Conservation (phyloP, 108 stramenopile species). For the Bacterosira constricta region DNA sequence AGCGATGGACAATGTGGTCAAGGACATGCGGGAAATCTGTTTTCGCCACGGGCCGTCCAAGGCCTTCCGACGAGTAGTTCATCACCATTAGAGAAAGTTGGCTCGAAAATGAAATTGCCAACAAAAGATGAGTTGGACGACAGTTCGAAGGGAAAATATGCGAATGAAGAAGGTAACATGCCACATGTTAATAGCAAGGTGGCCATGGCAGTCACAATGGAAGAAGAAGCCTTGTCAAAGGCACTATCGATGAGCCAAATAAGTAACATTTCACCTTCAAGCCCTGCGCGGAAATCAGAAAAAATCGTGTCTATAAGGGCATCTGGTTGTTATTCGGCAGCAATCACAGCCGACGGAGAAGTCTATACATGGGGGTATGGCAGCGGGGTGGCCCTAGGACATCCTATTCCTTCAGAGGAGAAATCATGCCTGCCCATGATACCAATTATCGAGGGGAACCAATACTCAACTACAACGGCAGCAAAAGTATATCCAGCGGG, state of each 20-base stretch:
- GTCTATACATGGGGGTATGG: constrained; percentile 87
- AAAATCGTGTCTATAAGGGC: constrained; percentile 69
- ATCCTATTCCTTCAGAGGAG: constrained; percentile 54
- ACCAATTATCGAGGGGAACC: constrained; percentile 45
- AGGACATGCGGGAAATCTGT: constrained; percentile 61
- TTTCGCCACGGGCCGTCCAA: constrained; percentile 34
- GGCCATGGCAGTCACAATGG: constrained; percentile 33
- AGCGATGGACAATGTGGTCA: constrained; percentile 95
- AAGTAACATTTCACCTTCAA: constrained; percentile 12
- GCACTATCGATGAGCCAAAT: constrained; percentile 7
- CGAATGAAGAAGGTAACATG: neutral
- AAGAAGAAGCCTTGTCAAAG: constrained; percentile 47
- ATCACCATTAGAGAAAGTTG: constrained; percentile 39
- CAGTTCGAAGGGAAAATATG: neutral
- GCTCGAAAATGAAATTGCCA: neutral
- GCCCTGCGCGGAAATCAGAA: neutral
- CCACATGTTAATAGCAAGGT: constrained; percentile 35
- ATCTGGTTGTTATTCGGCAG: constrained; percentile 75
- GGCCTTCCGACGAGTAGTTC: constrained; percentile 12
- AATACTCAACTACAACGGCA: constrained; percentile 31
- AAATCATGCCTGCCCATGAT: constrained; percentile 29
- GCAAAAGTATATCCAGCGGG: constrained; percentile 47
- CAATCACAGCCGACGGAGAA: constrained; percentile 69
- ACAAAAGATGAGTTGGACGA: neutral
- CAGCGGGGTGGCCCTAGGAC: constrained; percentile 68